Evolutionary conservation across 345 rosid genomes (phyloP).

Genomic region (Syzygium grande): DNA sequence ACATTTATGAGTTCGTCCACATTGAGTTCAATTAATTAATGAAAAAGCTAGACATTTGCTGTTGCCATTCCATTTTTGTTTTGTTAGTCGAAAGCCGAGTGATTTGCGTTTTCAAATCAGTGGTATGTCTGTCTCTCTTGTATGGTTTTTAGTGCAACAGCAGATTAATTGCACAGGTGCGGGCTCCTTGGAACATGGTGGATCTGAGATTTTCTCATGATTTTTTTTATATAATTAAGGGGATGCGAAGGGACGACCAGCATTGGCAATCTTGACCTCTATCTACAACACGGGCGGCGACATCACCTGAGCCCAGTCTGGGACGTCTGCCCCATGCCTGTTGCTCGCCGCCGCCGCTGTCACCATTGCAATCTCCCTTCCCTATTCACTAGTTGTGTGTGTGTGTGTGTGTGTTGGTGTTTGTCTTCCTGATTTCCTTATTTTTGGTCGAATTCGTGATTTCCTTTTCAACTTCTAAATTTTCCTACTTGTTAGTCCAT

Average conservation of each 20-base stretch:
- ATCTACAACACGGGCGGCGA: background rate
- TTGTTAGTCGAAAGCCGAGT: background rate
- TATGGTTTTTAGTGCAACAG: background rate
- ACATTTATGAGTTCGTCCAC: background rate
- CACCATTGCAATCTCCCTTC: background rate
- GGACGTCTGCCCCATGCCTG: background rate
- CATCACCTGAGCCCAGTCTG: background rate
- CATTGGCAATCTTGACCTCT: background rate
- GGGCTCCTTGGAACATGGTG: background rate
- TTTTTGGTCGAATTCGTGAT: too few species aligned
- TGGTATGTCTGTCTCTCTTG: background rate
- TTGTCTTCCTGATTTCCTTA: background rate
- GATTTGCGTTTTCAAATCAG: background rate
- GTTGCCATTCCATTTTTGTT: background rate
- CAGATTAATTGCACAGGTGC: background rate
- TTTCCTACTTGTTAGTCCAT: background rate
- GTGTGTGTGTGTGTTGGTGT: background rate
- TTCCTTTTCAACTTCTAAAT: too few species aligned
- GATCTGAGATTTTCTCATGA: background rate
- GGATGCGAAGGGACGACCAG: background rate
- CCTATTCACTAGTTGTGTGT: background rate
- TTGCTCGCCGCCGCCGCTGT: background rate
- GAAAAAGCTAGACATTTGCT: background rate
- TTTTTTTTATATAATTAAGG: background rate
- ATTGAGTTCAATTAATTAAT: background rate